Conservation (phyloP, 2,329 filamentous ascomycete genomes). For the Fusarium papillatum region DNA sequence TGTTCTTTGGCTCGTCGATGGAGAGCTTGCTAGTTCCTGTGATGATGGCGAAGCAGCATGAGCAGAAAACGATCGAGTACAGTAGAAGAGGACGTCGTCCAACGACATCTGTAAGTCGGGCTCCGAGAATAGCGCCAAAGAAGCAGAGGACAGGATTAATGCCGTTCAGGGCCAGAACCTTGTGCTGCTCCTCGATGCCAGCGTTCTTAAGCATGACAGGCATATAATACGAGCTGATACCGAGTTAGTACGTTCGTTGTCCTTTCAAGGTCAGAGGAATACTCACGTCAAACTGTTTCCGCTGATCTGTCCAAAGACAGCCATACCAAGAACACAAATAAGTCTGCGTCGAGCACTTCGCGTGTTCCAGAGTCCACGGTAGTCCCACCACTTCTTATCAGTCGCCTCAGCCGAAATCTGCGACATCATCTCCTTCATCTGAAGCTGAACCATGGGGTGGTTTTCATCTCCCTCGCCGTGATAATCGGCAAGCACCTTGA, state of each 20-base stretch:
- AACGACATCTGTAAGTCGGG: conserved; percentile 67
- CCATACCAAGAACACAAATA: conserved; percentile 64
- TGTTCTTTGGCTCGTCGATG: conserved; percentile 50
- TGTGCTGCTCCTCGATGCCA: conserved; percentile 63
- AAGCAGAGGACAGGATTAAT: conserved; percentile 68
- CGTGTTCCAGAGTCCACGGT: conserved; percentile 64
- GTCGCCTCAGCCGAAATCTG: conserved; percentile 62
- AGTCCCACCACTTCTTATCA: conserved; percentile 70
- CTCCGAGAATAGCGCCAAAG: conserved; percentile 64
- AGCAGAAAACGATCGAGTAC: conserved; percentile 60
- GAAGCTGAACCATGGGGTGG: conserved; percentile 64
- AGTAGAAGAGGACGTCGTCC: conserved; percentile 70
- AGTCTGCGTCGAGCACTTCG: conserved; percentile 63
- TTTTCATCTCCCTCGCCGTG: conserved; percentile 65
- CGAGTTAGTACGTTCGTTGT: not conserved
- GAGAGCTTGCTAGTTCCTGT: conserved; percentile 62
- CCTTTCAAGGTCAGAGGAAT: fast-evolving
- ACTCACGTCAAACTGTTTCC: conserved; percentile 58
- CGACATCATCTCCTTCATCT: conserved; percentile 63
- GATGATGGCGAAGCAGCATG: conserved; percentile 62
- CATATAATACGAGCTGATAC: conserved; percentile 65
- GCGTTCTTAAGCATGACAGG: conserved; percentile 63
- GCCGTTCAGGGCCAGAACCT: conserved; percentile 63
- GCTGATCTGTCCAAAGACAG: conserved; percentile 66
- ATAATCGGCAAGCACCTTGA: conserved; percentile 59